Evolutionary conservation across 202 grass and related monocot genomes (phyloP).

Genomic region (Setaria viridis): DNA sequence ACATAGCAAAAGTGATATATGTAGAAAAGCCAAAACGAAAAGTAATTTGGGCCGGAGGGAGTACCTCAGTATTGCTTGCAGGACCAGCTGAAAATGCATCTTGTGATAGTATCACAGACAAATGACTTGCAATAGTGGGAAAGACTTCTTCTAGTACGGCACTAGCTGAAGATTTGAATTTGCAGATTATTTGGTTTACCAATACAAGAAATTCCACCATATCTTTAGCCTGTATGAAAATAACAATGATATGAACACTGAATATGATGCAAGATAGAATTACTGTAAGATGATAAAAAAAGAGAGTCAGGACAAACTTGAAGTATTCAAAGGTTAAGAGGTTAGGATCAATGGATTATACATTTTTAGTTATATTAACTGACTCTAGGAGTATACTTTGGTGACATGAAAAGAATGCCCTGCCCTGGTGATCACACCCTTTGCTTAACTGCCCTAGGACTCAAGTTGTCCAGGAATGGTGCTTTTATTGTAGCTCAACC

Average conservation of each 20-base stretch:
- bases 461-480: neutral
- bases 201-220: constrained; percentile 92
- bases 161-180: constrained; percentile 79
- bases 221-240: constrained; percentile 79
- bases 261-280: constrained; percentile 25
- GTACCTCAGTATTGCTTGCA: constrained; percentile 74
- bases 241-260: constrained; percentile 8
- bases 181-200: constrained; percentile 92
- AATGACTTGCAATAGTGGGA: constrained; percentile 77
- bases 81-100: constrained; percentile 80
- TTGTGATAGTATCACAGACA: constrained; percentile 71
- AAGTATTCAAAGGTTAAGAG: neutral
- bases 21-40: too few relatives aligned
- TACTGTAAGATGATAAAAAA: constrained; percentile 15
- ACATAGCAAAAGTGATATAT: too few relatives aligned
- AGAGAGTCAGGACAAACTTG: neutral
- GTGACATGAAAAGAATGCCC: neutral
- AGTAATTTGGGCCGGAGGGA: too few relatives aligned
- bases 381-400: neutral
- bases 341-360: neutral
- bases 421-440: constrained; percentile 9
- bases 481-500: neutral
- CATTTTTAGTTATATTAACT: neutral
- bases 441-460: neutral
- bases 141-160: constrained; percentile 80